A percentile compares a stretch with the other conserved stretches of the same genome.
phyloP scores from a whole-genome alignment of 2,329 filamentous ascomycete genomes.

The Neocatenulostroma microsporum region DNA sequence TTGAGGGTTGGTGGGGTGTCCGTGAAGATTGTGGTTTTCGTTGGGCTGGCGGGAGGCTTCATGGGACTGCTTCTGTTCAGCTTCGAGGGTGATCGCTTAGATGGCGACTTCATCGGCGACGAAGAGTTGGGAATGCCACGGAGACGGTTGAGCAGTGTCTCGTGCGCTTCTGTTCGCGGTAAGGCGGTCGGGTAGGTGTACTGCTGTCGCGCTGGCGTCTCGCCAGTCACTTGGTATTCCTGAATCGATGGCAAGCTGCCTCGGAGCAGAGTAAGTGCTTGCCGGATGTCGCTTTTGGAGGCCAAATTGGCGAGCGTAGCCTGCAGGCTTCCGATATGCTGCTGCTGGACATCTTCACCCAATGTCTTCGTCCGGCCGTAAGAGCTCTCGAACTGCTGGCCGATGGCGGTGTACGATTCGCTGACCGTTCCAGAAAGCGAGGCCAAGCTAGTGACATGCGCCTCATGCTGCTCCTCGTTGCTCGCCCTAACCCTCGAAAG shows the following conservation, averaged over 20 bases:
- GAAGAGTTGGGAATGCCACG: constrained; percentile 29
- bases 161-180: constrained; percentile 63
- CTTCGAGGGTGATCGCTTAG: constrained; percentile 24
- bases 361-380: constrained; percentile 61
- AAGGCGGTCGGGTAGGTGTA: constrained; percentile 76
- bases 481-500: constrained; percentile 72
- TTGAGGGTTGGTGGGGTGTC: constrained; percentile 24
- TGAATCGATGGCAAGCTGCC: constrained; percentile 59
- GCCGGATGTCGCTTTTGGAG: constrained; percentile 50
- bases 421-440: constrained; percentile 61
- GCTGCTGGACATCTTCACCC: constrained; percentile 58
- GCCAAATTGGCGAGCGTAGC: constrained; percentile 55
- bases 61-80: constrained; percentile 19
- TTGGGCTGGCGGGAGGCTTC: constrained; percentile 23
- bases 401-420: constrained; percentile 63
- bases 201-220: constrained; percentile 70
- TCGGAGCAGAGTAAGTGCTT: constrained; percentile 64
- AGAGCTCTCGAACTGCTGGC: constrained; percentile 60
- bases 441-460: constrained; percentile 59
- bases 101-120: constrained; percentile 26
- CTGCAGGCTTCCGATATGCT: constrained; percentile 51
- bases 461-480: constrained; percentile 68
- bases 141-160: constrained; percentile 48
- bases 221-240: constrained; percentile 78
- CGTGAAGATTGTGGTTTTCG: constrained; percentile 27